phyloP scores from a whole-genome alignment of 2,329 filamentous ascomycete species.

The Aspergillus fijiensis region DNA sequence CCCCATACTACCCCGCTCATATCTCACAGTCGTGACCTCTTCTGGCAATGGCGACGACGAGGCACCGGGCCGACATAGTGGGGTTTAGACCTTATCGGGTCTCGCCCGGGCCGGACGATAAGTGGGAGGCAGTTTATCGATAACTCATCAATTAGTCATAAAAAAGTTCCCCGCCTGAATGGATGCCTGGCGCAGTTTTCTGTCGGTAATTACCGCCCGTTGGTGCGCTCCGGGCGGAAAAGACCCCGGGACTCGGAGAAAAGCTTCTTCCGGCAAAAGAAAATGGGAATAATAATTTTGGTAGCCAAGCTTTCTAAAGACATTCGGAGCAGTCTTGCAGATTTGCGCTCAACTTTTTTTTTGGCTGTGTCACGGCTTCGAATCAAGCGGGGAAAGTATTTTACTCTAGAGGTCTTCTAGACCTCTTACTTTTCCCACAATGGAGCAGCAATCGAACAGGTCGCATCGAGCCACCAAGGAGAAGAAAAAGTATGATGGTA shows the following conservation, averaged over 20 bases:
- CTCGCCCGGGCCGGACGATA: conserved; percentile 5
- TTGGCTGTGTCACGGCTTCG: conserved; percentile 12
- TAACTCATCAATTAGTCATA: neutral
- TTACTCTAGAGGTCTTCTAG: conserved; percentile 26
- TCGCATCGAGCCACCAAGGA: conserved; percentile 84
- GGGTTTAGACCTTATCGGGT: conserved; percentile 4
- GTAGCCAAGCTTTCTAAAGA: conserved; percentile 18
- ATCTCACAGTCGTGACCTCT: neutral
- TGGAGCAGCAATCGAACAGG: conserved; percentile 82
- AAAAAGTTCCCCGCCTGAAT: conserved; percentile 11
- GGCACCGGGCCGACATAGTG: neutral
- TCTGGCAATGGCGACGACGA: neutral
- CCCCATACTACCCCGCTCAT: conserved; percentile 6
- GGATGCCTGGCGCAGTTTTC: conserved; percentile 15
- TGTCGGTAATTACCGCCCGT: neutral
- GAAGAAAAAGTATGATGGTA: conserved; percentile 73
- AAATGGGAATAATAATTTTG: conserved; percentile 36
- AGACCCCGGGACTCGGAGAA: conserved; percentile 19
- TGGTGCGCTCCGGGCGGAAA: neutral
- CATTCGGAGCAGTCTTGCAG: conserved; percentile 15
- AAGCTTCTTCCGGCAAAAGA: conserved; percentile 29
- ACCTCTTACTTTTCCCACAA: conserved; percentile 44
- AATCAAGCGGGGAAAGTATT: conserved; percentile 10
- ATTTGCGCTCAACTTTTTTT: conserved; percentile 16
- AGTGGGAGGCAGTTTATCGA: neutral